Percentiles rank a stretch among this genome's conserved stretches.
Evolutionary conservation across 2,329 filamentous ascomycete species (phyloP).

Genomic region (Tolypocladium ophioglossoides): DNA sequence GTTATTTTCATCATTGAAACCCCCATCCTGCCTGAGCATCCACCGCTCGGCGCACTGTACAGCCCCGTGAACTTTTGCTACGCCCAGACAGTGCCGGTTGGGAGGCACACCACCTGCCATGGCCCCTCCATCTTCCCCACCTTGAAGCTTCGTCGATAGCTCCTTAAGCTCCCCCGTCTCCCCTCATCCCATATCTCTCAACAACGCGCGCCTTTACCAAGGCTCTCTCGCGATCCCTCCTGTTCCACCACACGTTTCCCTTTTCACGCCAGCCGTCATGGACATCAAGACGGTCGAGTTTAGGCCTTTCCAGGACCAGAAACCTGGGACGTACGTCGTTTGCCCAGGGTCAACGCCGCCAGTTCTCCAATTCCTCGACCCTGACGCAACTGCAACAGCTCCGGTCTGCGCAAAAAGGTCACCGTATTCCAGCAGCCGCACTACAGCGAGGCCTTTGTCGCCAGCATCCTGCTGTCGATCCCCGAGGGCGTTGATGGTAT

Average conservation of each 20-base stretch:
- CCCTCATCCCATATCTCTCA: not conserved
- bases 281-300: slow-evolving; percentile 66
- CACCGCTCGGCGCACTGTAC: not conserved
- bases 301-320: slow-evolving; percentile 87
- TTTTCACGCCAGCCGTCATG: slow-evolving; percentile 41
- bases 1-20: not conserved
- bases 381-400: slow-evolving; percentile 42
- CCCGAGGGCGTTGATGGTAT: slow-evolving; percentile 79
- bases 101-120: not conserved
- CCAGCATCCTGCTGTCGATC: slow-evolving; percentile 91
- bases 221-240: not conserved
- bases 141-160: not conserved
- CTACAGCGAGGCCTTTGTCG: slow-evolving; percentile 93
- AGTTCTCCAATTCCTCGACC: not conserved
- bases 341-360: slow-evolving; percentile 15
- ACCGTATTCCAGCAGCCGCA: slow-evolving; percentile 90
- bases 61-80: rapidly evolving
- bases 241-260: too few relatives aligned
- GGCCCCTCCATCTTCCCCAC: not conserved
- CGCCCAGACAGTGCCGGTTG: not conserved
- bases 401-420: slow-evolving; percentile 97
- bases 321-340: slow-evolving; percentile 88
- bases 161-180: not conserved
- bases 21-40: not conserved
- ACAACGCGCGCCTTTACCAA: not conserved